Evolutionary conservation across 2,329 filamentous ascomycete species (phyloP).

Genomic region (Nemania abortiva): DNA sequence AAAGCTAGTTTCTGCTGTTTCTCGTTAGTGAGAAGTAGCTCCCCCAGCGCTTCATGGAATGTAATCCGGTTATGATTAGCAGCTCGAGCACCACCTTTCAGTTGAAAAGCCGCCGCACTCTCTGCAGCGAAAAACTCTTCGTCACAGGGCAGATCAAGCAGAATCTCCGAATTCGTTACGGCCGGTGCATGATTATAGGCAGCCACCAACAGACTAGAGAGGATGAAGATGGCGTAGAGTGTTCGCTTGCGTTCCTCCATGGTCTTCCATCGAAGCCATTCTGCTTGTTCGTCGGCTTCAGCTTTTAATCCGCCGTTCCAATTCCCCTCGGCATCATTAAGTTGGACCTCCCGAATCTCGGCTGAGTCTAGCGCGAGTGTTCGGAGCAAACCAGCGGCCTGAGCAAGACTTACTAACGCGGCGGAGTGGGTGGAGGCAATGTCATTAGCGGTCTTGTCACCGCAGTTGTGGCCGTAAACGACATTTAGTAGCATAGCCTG

Average conservation of each 20-base stretch:
- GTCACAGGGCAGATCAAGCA: conserved; percentile 89
- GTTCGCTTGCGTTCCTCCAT: conserved; percentile 93
- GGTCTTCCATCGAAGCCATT: conserved; percentile 91
- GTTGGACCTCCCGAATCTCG: conserved; percentile 67
- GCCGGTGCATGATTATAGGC: conserved; percentile 94
- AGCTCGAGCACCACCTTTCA: conserved; percentile 77
- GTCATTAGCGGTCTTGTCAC: conserved; percentile 89
- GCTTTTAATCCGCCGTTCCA: conserved; percentile 59
- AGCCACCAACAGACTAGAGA: conserved; percentile 90
- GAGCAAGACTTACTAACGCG: conserved; percentile 88
- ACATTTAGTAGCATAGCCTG: conserved; percentile 98
- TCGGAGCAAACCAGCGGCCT: conserved; percentile 80
- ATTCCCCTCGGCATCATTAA: conserved; percentile 64
- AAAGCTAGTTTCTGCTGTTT: conserved; percentile 67
- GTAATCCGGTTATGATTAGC: conserved; percentile 78
- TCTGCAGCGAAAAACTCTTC: conserved; percentile 91
- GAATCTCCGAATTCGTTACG: conserved; percentile 93
- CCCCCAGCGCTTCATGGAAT: conserved; percentile 85
- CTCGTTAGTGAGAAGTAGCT: conserved; percentile 81
- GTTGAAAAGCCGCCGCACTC: conserved; percentile 82
- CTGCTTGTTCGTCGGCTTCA: conserved; percentile 70
- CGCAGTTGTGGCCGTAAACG: conserved; percentile 94
- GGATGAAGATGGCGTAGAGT: conserved; percentile 88
- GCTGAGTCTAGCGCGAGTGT: conserved; percentile 60
- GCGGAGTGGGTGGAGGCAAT: conserved; percentile 94